Evolutionary conservation across 2,329 filamentous ascomycete species (phyloP).

Genomic region (Juglanconis juglandina): DNA sequence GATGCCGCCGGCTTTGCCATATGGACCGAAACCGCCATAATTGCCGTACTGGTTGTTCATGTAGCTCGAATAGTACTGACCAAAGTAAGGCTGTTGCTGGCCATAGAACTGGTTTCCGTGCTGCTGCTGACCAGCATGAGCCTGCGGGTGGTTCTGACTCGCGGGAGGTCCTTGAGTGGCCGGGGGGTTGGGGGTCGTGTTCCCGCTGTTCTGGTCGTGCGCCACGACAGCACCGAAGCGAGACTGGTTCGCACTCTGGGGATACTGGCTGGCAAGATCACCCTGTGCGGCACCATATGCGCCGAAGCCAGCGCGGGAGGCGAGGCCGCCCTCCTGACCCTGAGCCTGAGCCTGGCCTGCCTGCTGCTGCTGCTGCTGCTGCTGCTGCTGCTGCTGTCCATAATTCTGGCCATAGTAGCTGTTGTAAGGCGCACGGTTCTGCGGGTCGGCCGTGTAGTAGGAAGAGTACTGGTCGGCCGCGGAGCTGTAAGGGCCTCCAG

Average conservation of each 20-base stretch:
- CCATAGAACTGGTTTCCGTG: conserved; percentile 44
- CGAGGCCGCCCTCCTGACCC: conserved; percentile 48
- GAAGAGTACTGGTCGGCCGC: conserved; percentile 76
- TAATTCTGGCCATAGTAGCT: conserved; percentile 68
- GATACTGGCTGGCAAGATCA: conserved; percentile 66
- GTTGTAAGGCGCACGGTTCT: conserved; percentile 70
- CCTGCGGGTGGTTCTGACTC: conserved; percentile 32
- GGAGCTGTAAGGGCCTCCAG: conserved; percentile 67
- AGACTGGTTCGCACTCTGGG: conserved; percentile 67
- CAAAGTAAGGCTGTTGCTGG: conserved; percentile 57
- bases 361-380: conserved; percentile 63
- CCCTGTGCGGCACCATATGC: conserved; percentile 67
- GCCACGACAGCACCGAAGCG: conserved; percentile 57
- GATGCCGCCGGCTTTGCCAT: conserved; percentile 51
- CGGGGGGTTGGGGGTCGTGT: conserved; percentile 80
- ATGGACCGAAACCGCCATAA: conserved; percentile 52
- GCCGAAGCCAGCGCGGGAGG: conserved; percentile 56
- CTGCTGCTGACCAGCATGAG: conserved; percentile 35
- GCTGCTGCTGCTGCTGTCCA: conserved; percentile 41
- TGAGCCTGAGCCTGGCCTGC: conserved; percentile 67
- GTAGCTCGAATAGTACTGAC: conserved; percentile 62
- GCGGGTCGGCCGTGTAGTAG: conserved; percentile 77
- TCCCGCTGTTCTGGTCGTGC: conserved; percentile 80
- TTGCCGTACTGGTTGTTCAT: conserved; percentile 49
- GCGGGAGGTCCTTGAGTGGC: conserved; percentile 48